Percentiles rank a stretch among this genome's conserved stretches.
phyloP scores from a whole-genome alignment of 192 early-diverging fungal species.

The Coemansia sp. region DNA sequence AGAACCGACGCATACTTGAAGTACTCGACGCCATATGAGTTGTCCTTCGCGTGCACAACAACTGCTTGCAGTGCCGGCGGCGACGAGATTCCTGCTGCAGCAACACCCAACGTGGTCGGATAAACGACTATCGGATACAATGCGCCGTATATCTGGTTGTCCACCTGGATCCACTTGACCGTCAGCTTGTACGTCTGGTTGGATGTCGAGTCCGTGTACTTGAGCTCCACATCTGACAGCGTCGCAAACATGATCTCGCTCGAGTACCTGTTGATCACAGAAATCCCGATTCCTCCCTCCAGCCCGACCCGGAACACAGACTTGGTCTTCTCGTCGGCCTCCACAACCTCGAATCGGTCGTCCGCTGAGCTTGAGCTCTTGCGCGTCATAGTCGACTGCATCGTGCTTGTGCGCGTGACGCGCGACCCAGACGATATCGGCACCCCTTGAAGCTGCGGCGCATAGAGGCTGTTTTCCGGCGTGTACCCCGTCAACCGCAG shows the following conservation, averaged over 20 bases:
- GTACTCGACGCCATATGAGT: slow-evolving; percentile 93
- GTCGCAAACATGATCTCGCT: slow-evolving; percentile 89
- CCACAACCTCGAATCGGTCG: slow-evolving; percentile 41
- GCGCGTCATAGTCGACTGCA: slow-evolving; percentile 14
- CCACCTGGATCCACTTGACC: slow-evolving; percentile 93
- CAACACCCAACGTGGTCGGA: slow-evolving; percentile 79
- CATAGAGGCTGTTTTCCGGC: slow-evolving; percentile 64
- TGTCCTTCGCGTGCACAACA: slow-evolving; percentile 85
- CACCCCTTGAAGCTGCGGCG: slow-evolving; percentile 19
- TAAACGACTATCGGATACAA: slow-evolving; percentile 92
- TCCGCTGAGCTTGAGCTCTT: slow-evolving; percentile 2
- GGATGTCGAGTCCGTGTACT: slow-evolving; percentile 76
- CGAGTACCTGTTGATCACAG: slow-evolving; percentile 75
- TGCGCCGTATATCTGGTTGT: slow-evolving; percentile 91
- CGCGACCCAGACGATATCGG: background rate
- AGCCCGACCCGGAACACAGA: slow-evolving; percentile 72
- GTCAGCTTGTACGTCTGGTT: slow-evolving; percentile 76
- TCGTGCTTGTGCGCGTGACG: slow-evolving; percentile 21
- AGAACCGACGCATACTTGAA: slow-evolving; percentile 91
- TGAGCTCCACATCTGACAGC: slow-evolving; percentile 72
- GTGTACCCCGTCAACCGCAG: slow-evolving; percentile 67
- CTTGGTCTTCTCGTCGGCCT: slow-evolving; percentile 31
- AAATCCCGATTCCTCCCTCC: slow-evolving; percentile 85
- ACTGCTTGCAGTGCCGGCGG: slow-evolving; percentile 70
- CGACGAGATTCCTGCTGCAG: slow-evolving; percentile 39